These are phyloP conservation scores for Debaryomycetaceae sp. DNA, from an alignment of 1,139 yeast species.

Conservation along the genomic window DNA sequence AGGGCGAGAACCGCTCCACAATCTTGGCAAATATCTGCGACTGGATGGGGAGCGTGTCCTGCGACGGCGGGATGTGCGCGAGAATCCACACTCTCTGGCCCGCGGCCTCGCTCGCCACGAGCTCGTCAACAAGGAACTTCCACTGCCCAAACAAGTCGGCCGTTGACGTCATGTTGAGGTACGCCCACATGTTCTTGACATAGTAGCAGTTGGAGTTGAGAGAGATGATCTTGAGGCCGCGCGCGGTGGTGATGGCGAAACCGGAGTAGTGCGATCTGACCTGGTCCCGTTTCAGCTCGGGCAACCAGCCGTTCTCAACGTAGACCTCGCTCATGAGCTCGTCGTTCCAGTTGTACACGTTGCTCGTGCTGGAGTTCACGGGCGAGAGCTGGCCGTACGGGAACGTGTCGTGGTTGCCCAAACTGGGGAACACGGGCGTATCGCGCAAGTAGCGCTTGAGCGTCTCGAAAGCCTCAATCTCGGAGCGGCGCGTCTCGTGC, in stretches of 20 bases:
- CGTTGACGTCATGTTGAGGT: slow-evolving; percentile 38
- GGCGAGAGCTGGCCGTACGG: slow-evolving; percentile 67
- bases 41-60: slow-evolving; percentile 52
- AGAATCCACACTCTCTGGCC: slow-evolving; percentile 63
- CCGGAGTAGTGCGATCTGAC: slow-evolving; percentile 46
- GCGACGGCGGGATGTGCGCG: slow-evolving; percentile 54
- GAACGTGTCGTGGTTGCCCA: slow-evolving; percentile 68
- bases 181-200: slow-evolving; percentile 53
- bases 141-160: slow-evolving; percentile 59
- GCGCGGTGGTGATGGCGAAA: slow-evolving; percentile 43
- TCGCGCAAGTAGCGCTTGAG: slow-evolving; percentile 44
- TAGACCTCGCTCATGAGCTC: slow-evolving; percentile 53
- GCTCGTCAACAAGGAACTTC: slow-evolving; percentile 50
- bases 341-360: slow-evolving; percentile 47
- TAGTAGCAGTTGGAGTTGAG: slow-evolving; percentile 61
- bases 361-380: slow-evolving; percentile 20
- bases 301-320: slow-evolving; percentile 32
- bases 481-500: slow-evolving; percentile 42
- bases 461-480: slow-evolving; percentile 38
- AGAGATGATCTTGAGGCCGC: slow-evolving; percentile 53
- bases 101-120: slow-evolving; percentile 43
- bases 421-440: slow-evolving; percentile 50
- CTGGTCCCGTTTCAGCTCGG: slow-evolving; percentile 12
- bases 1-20: slow-evolving; percentile 57
- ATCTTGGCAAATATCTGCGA: slow-evolving; percentile 46